A percentile compares a stretch with the other conserved stretches of the same genome.
Evolutionary conservation across 2,329 filamentous ascomycete species (phyloP).

Genomic region (Nemania abortiva): DNA sequence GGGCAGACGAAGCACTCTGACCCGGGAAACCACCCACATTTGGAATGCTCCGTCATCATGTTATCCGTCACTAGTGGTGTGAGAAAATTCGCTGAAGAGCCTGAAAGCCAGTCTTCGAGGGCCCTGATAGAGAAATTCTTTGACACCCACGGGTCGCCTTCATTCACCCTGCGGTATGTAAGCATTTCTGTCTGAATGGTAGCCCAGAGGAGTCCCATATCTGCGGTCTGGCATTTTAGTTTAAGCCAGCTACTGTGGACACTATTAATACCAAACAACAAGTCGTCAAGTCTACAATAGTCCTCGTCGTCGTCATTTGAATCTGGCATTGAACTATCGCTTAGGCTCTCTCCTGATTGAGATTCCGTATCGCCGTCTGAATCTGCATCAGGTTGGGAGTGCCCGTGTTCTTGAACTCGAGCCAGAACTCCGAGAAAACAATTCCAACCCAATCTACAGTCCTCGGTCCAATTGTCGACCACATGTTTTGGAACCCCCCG

Average conservation of each 20-base stretch:
- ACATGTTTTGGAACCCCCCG: conserved; percentile 9
- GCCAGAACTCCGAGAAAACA: conserved; percentile 6
- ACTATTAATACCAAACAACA: too few relatives aligned
- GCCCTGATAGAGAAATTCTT: conserved; percentile 15
- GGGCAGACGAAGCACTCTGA: background rate
- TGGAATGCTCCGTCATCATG: conserved; percentile 10
- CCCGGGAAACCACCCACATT: conserved; percentile 10
- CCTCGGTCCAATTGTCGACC: conserved; percentile 10
- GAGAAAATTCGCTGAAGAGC: background rate
- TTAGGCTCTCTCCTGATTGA: too few relatives aligned
- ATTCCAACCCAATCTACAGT: conserved; percentile 23
- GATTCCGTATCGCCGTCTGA: background rate
- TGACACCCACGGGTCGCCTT: conserved; percentile 11
- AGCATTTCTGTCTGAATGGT: conserved; percentile 26
- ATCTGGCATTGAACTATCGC: background rate
- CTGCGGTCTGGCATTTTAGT: background rate
- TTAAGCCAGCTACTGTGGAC: background rate
- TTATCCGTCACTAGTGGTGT: conserved; percentile 7
- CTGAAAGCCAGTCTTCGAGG: conserved; percentile 7
- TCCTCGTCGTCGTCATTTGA: background rate
- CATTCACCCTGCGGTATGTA: conserved; percentile 20
- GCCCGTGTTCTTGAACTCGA: background rate
- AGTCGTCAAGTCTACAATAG: background rate
- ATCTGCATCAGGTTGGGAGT: background rate
- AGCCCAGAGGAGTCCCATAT: conserved; percentile 31